Conservation (phyloP, 352 stramenopile genomes). For the Pythium scleroteichum region DNA sequence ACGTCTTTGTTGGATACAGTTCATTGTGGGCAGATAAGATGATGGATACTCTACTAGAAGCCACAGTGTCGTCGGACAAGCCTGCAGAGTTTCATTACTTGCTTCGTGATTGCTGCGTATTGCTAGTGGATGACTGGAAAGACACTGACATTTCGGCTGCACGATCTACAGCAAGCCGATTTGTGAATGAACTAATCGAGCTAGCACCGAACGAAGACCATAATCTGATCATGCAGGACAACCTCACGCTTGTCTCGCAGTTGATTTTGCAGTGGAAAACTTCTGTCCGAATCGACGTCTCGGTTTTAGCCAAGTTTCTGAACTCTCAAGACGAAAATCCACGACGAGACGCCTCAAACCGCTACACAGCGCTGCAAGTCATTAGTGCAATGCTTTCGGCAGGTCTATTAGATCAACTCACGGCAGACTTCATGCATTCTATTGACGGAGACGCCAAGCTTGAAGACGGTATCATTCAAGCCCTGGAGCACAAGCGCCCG, state of each 20-base stretch:
- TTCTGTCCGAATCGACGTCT: conserved; percentile 39
- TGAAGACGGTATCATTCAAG: conserved; percentile 50
- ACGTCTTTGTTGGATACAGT: conserved; percentile 56
- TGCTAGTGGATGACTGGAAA: conserved; percentile 59
- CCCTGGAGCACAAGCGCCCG: conserved; percentile 45
- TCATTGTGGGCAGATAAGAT: conserved; percentile 53
- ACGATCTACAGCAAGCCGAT: conserved; percentile 35
- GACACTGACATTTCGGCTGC: conserved; percentile 29
- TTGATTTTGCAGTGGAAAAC: conserved; percentile 65
- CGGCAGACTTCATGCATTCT: conserved; percentile 16
- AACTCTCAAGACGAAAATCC: conserved; percentile 39
- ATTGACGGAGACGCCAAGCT: conserved; percentile 30
- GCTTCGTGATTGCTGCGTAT: conserved; percentile 67
- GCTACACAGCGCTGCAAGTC: conserved; percentile 57
- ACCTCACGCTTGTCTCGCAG: conserved; percentile 54
- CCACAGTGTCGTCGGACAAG: conserved; percentile 28
- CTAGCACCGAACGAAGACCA: conserved; percentile 47
- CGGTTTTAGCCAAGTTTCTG: conserved; percentile 40
- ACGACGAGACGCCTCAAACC: conserved; percentile 43
- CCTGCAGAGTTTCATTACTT: conserved; percentile 71
- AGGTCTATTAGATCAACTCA: conserved; percentile 32
- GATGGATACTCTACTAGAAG: conserved; percentile 56
- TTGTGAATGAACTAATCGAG: conserved; percentile 59
- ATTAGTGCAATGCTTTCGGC: conserved; percentile 58
- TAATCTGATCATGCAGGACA: conserved; percentile 66